Evolutionary conservation across 352 stramenopile species (phyloP), one percentile per base, ranked within the genome.

Genomic region (Phytophthora chlamydospora): DNA sequence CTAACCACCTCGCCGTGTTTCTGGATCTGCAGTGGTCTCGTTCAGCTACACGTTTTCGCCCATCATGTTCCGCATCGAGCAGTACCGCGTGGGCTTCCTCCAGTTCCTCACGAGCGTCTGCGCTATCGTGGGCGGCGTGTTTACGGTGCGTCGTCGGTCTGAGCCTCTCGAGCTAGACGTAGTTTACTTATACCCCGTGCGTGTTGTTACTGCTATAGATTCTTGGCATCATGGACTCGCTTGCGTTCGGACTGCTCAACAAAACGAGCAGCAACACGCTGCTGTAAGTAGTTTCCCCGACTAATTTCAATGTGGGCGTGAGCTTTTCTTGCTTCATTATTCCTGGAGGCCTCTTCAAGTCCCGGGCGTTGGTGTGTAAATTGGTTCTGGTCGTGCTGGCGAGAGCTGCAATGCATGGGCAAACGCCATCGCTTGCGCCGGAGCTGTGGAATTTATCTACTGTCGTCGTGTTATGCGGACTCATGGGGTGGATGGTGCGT

Each of bases 21-120:
- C 21, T 52, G 32, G 44, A 61, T 62, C 53, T 46, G 80, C 85
- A 74, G 96, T 98, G 65, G 90, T 99, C 11, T 98, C 98, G 50
- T 98, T 99, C 63, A 89, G 94, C 61, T 99, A 99, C 83, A 92
- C 98, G 58, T 96, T 99, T 45, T 98, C 89, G 35, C 90, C 97
- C 5, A 91, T 99, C 66, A 98, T 90, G 93, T 97, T 90, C 58
- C 97, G 55, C 74, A 98, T 99, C 66, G 93, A 99, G 62, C 90
- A 98, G 64, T 94, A 91, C 64, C 83, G 79, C 71, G 91, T 82
- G 84, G 92, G 91, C 31, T 88, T 96, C 16, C 59, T 93, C 3
- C 76, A 93, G 57, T 98, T 98, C 74, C 76, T 98, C 24, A 98
- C 93, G 3, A 96, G 87, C 62, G 79, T 97, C 48, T 97, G 87